Evolutionary conservation across 108 stramenopile species (phyloP), one percentile per base, ranked within the genome.

Genomic region (Cyclotella baltica): DNA sequence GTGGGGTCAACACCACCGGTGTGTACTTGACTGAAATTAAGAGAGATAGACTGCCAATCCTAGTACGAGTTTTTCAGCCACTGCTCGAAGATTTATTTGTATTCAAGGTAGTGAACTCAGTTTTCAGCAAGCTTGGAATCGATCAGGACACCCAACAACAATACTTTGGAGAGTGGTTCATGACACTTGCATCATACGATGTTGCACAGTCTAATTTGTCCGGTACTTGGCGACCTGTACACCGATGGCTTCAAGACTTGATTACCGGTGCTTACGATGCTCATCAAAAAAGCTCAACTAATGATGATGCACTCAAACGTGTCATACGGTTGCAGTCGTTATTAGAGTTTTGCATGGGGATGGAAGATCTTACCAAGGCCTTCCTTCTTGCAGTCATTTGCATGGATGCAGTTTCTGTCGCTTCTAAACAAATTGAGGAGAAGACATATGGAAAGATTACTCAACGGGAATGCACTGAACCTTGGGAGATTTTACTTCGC

Each of bases 151-250:
- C 85, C 56, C 59, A 87, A 31, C 76, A 88, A 63, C 86, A 83
- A 62, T 92, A 90, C 62, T 92, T 92, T 78, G 93, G 93, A 29
- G 93, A 95, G 65, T 95, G 93, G 93, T 75, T 91, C 47, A 27
- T 87, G 1, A 77, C 82, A 11, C 79, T 92, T 28, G 48, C 88
- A 13, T 78, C 86, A 50, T 79, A 87, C 33, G 78, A 77, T 2
- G 70, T 80, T 19, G 63, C 69, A 15, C 78, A 88, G 59, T 80
- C 86, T 33, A 80, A 87, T 28, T 56, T 92, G 28, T 84, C 81
- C 65, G 81, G 80, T 29, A 59, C 77, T 27, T 75, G 88, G 66
- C 86, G 89, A 38, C 92, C 91, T 1, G 87, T 89, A 70, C 79
- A 81, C 0, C 74, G 93, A 20, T 95, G 89, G 86, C 85, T 95